phyloP scores from a whole-genome alignment of 306 rosid genomes.

The Castanea mollissima region DNA sequence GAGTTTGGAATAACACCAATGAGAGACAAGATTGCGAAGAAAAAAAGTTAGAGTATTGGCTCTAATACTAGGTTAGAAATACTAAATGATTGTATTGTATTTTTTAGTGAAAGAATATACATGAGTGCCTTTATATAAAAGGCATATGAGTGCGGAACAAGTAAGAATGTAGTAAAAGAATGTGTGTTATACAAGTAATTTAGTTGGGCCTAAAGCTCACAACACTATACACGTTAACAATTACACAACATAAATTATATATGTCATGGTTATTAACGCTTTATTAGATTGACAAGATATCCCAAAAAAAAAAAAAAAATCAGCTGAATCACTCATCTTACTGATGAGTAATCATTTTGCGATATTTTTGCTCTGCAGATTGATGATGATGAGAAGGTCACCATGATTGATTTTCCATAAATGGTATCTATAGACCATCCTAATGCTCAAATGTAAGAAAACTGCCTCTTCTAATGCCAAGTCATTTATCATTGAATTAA shows the following conservation, averaged over 20 bases:
- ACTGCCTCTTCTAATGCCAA: conserved; percentile 10
- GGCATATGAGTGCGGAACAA: too few species aligned
- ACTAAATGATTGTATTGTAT: too few species aligned
- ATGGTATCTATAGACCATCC: conserved; percentile 90
- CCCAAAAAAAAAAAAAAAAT: neutral
- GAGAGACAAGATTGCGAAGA: too few species aligned
- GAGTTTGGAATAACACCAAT: too few species aligned
- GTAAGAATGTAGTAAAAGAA: too few species aligned
- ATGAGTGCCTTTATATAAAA: too few species aligned
- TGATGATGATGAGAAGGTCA: conserved; percentile 75
- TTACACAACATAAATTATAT: neutral
- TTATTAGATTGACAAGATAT: neutral
- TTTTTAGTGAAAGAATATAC: too few species aligned
- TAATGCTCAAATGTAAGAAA: conserved; percentile 82
- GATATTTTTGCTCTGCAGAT: conserved; percentile 45
- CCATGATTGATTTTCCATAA: conserved; percentile 92
- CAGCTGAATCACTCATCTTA: conserved; percentile 18
- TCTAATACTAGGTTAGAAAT: too few species aligned
- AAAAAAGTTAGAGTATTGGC: too few species aligned
- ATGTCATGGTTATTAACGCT: neutral
- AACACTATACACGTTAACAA: too few species aligned
- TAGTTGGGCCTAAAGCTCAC: too few species aligned
- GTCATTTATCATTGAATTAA: neutral
- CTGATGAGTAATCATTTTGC: neutral
- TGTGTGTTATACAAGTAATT: too few species aligned